phyloP scores from a whole-genome alignment of 75 land plant genomes.

The Azolla pinnata region DNA sequence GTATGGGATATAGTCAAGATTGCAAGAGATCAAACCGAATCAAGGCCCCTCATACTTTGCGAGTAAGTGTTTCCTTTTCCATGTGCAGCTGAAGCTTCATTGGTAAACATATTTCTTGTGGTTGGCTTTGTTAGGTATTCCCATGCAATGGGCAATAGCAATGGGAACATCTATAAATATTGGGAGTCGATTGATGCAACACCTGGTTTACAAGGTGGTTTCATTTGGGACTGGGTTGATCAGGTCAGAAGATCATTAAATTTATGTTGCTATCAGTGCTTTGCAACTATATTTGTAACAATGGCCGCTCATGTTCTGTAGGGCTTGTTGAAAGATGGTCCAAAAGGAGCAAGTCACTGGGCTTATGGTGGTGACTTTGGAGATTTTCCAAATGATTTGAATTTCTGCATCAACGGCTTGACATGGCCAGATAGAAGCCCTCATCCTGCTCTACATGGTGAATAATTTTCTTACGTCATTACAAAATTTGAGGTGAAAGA shows the following conservation, averaged over 20 bases:
- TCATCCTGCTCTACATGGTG: slow-evolving; percentile 94
- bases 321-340: slow-evolving; percentile 66
- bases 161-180: slow-evolving; percentile 79
- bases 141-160: slow-evolving; percentile 99
- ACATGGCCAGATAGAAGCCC: slow-evolving; percentile 90
- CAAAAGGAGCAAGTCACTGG: slow-evolving; percentile 65
- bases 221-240: slow-evolving; percentile 99
- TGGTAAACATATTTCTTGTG: background rate
- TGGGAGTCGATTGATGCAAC: slow-evolving; percentile 93
- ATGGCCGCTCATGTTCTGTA: slow-evolving; percentile 9
- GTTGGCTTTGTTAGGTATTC: slow-evolving; percentile 55
- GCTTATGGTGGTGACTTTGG: slow-evolving; percentile 99
- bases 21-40: slow-evolving; percentile 73
- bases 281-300: background rate
- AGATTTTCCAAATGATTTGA: slow-evolving; percentile 86
- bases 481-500: no score
- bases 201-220: slow-evolving; percentile 98
- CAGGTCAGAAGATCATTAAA: slow-evolving; percentile 54
- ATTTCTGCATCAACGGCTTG: slow-evolving; percentile 85
- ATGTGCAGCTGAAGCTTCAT: no score
- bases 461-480: background rate
- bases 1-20: slow-evolving; percentile 96
- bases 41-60: slow-evolving; percentile 87
- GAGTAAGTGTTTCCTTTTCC: slow-evolving; percentile 77
- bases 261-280: background rate